These are phyloP conservation scores for Dovyalis caffra DNA, from an alignment of 345 rosid species.

Conservation along the genomic window DNA sequence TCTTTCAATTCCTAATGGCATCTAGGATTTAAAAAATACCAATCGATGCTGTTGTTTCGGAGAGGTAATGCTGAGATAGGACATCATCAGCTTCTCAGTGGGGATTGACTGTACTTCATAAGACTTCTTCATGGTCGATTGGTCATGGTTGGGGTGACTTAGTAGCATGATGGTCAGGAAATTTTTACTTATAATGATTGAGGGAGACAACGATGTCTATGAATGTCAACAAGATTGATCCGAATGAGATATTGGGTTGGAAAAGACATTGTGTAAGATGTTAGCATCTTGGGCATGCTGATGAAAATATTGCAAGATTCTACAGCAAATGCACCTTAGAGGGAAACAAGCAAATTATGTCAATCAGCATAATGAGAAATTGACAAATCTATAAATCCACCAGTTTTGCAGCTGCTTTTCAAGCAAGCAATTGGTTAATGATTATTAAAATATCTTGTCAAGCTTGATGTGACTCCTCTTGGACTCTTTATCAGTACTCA, in stretches of 20 bases:
- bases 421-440: not conserved
- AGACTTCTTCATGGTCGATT: not conserved
- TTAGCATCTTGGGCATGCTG: not conserved
- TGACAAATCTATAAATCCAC: not conserved
- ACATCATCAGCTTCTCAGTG: not conserved
- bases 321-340: not conserved
- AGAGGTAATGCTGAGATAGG: not conserved
- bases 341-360: not conserved
- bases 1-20: not conserved
- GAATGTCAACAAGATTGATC: not conserved
- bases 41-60: not conserved
- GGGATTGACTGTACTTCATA: not conserved
- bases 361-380: not conserved
- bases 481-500: not conserved
- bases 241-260: not conserved
- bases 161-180: not conserved
- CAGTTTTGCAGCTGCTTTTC: not conserved
- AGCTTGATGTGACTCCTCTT: not conserved
- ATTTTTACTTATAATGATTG: not conserved
- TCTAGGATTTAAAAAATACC: not conserved
- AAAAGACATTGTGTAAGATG: not conserved
- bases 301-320: not conserved
- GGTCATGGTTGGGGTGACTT: not conserved
- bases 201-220: not conserved
- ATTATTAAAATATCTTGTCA: not conserved